Evolutionary conservation across 2,329 filamentous ascomycete genomes (phyloP).

Genomic region (Sclerotinia borealis): DNA sequence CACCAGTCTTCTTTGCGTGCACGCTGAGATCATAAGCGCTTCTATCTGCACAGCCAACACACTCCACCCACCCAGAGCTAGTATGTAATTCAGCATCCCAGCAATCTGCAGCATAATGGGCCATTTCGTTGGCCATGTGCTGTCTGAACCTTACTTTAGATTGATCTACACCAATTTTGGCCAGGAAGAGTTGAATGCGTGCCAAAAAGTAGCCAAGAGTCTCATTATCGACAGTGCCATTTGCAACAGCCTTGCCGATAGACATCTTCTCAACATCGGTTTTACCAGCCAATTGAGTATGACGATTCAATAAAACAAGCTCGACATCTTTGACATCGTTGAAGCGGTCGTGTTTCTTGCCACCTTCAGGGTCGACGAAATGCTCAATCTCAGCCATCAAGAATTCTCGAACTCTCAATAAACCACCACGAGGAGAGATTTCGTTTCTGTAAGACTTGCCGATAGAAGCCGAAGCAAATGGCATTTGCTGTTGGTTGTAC

Average conservation of each 20-base stretch:
- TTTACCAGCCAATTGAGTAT: conserved; percentile 81
- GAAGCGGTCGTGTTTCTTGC: conserved; percentile 92
- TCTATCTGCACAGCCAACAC: conserved; percentile 91
- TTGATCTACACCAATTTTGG: conserved; percentile 80
- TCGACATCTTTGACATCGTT: conserved; percentile 77
- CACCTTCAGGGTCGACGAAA: conserved; percentile 88
- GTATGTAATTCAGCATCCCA: conserved; percentile 95
- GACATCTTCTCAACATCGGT: conserved; percentile 67
- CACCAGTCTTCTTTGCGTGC: conserved; percentile 87
- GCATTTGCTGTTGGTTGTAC: conserved; percentile 92
- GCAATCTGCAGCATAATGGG: conserved; percentile 94
- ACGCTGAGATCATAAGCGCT: conserved; percentile 92
- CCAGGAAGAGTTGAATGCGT: conserved; percentile 83
- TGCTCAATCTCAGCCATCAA: conserved; percentile 99
- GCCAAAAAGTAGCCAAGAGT: conserved; percentile 97
- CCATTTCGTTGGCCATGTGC: conserved; percentile 88
- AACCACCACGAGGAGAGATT: conserved; percentile 86
- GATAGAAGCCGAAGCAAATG: conserved; percentile 93
- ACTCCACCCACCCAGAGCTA: conserved; percentile 96
- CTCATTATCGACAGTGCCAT: conserved; percentile 87
- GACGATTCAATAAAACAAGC: conserved; percentile 75
- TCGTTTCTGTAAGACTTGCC: conserved; percentile 98
- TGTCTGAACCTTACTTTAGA: conserved; percentile 92
- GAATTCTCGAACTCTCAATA: conserved; percentile 93
- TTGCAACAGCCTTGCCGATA: conserved; percentile 80